Conservation (phyloP, 257 asterid genomes). For the Nicotiana benthamiana region DNA sequence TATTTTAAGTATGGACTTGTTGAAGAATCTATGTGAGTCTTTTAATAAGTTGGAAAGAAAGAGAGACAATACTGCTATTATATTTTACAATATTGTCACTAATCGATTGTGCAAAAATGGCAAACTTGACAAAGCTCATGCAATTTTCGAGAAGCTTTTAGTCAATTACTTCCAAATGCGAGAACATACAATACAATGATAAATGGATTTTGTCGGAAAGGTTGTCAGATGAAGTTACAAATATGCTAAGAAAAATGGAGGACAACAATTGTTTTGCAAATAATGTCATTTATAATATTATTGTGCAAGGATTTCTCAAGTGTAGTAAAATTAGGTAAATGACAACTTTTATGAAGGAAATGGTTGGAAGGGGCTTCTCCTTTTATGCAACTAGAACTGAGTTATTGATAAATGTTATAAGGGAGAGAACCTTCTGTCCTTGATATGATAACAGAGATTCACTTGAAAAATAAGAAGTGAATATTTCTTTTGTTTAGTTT, state of each 20-base stretch:
- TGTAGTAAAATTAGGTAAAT: not conserved
- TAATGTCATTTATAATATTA: not conserved
- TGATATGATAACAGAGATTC: not conserved
- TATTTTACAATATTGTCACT: not conserved
- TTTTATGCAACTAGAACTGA: not conserved
- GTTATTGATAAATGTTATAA: not conserved
- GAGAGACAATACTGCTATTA: not conserved
- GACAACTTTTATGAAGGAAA: not conserved
- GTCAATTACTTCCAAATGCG: not conserved
- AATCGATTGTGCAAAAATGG: constrained; percentile 3
- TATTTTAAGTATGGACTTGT: constrained; percentile 7
- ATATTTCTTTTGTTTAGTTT: not conserved
- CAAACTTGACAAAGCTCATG: constrained; percentile 1
- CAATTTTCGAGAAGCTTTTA: not conserved
- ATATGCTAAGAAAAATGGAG: not conserved
- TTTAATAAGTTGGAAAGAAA: not conserved
- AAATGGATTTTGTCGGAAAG: not conserved
- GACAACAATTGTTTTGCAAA: not conserved
- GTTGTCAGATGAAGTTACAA: not conserved
- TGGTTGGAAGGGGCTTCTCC: not conserved
- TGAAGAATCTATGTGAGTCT: not conserved
- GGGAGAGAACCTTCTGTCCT: not conserved
- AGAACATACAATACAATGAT: constrained; percentile 1
- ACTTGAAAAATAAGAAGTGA: not conserved
- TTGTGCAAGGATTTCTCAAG: constrained; percentile 4